Evolutionary conservation across 768 basidiomycete species (phyloP).

Genomic region (Hygrophorus pudorinus): DNA sequence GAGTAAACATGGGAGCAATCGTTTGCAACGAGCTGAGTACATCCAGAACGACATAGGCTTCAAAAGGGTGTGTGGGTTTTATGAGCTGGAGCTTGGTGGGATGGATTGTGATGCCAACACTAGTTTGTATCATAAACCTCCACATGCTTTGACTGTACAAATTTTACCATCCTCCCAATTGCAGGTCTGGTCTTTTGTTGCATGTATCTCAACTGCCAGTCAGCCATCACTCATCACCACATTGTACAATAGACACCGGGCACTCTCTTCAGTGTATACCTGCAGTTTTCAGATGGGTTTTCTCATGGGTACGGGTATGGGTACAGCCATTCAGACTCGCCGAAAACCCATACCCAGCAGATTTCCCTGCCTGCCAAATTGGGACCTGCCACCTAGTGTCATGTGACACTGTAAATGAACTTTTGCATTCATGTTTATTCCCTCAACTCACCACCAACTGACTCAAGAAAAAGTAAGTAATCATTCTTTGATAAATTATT

Average conservation of each 20-base stretch:
- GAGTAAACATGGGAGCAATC: constrained; percentile 11
- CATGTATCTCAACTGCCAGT: constrained; percentile 12
- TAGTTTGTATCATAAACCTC: constrained; percentile 10
- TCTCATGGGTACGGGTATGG: no score
- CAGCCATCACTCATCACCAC: constrained; percentile 13
- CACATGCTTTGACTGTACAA: constrained; percentile 1
- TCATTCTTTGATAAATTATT: no score
- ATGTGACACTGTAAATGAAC: no score
- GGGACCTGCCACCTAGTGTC: no score
- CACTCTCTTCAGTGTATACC: no score
- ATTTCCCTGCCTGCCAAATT: no score
- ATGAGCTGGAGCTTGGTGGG: constrained; percentile 18
- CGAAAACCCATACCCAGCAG: no score
- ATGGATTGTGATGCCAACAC: constrained; percentile 12
- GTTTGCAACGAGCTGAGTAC: constrained; percentile 11
- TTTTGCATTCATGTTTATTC: no score
- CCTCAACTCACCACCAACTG: no score
- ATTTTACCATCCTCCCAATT: background rate
- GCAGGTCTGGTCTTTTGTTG: constrained; percentile 13
- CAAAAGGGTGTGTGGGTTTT: constrained; percentile 15
- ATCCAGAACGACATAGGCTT: constrained; percentile 19
- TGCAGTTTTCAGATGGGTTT: no score
- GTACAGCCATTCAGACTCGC: no score
- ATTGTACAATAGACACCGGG: constrained; percentile 14
- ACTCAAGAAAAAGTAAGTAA: no score